A percentile compares a stretch with the other conserved stretches of the same genome.
Conservation (phyloP, 2,329 filamentous ascomycete genomes). For the Fusarium secorum region DNA sequence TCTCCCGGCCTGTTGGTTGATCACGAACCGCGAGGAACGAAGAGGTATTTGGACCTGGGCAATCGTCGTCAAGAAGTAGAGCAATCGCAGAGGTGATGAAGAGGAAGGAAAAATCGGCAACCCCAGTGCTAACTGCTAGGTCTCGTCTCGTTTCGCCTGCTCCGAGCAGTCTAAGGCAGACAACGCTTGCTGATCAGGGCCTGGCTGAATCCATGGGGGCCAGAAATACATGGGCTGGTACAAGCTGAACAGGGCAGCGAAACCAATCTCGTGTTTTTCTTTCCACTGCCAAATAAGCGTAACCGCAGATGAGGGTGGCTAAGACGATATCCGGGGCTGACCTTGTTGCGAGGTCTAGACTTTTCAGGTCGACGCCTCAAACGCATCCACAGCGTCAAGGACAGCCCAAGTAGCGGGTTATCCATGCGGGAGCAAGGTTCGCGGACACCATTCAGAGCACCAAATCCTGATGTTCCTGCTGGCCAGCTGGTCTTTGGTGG, state of each 20-base stretch:
- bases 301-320: constrained; percentile 41
- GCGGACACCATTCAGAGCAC: constrained; percentile 5
- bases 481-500: constrained; percentile 26
- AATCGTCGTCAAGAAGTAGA: neutral
- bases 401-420: neutral
- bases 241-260: neutral
- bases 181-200: constrained; percentile 23
- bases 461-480: constrained; percentile 27
- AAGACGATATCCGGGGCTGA: constrained; percentile 41
- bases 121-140: neutral
- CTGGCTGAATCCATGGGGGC: constrained; percentile 4
- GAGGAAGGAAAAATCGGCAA: constrained; percentile 8
- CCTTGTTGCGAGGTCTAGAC: constrained; percentile 35
- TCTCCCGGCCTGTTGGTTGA: constrained; percentile 20
- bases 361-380: constrained; percentile 23
- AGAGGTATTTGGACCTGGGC: constrained; percentile 2
- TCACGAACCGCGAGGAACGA: constrained; percentile 2
- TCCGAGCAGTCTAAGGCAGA: constrained; percentile 7
- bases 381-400: constrained; percentile 27
- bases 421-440: neutral
- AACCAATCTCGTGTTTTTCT: constrained; percentile 12
- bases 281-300: constrained; percentile 21
- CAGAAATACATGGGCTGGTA: constrained; percentile 2
- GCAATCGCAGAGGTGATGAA: constrained; percentile 7
- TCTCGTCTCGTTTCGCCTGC: neutral